Evolutionary conservation across 306 rosid species (phyloP).

Genomic region (Malus sylvestris): DNA sequence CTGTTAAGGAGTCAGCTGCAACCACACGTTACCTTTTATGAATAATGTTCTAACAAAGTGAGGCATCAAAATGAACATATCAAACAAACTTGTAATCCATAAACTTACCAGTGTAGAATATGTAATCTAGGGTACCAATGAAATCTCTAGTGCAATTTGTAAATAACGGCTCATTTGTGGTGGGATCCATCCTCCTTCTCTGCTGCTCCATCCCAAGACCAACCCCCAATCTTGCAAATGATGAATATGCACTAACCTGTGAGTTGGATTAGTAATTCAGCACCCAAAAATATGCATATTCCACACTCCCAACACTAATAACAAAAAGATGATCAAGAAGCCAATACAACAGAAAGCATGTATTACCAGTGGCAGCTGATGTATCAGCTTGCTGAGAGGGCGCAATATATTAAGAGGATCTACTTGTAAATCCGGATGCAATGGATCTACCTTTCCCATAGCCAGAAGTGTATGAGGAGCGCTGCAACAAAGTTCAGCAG

Average conservation of each 20-base stretch:
- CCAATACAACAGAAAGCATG: slow-evolving; percentile 2
- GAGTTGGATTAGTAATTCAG: neutral
- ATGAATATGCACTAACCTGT: slow-evolving; percentile 93
- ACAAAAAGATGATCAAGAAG: neutral
- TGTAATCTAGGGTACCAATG: slow-evolving; percentile 92
- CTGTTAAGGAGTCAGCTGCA: slow-evolving; percentile 92
- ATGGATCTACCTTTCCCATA: slow-evolving; percentile 81
- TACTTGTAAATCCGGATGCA: slow-evolving; percentile 76
- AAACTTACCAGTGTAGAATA: slow-evolving; percentile 82
- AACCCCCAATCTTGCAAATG: slow-evolving; percentile 67
- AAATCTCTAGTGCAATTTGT: slow-evolving; percentile 91
- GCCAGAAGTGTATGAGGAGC: slow-evolving; percentile 97
- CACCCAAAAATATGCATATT: neutral
- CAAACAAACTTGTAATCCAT: slow-evolving; percentile 7
- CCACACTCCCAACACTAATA: neutral
- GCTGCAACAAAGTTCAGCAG: slow-evolving; percentile 47
- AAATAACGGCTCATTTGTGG: slow-evolving; percentile 85
- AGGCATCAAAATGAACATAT: neutral
- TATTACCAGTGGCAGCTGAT: slow-evolving; percentile 89
- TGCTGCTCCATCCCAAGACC: slow-evolving; percentile 72
- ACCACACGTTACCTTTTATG: slow-evolving; percentile 9
- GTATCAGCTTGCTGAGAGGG: slow-evolving; percentile 86
- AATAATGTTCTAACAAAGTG: neutral
- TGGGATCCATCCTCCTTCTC: slow-evolving; percentile 65
- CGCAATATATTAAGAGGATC: slow-evolving; percentile 88